A percentile compares a stretch with the other conserved stretches of the same genome.
Evolutionary conservation across 2,329 filamentous ascomycete genomes (phyloP).

Genomic region (Apiospora saccharicola): DNA sequence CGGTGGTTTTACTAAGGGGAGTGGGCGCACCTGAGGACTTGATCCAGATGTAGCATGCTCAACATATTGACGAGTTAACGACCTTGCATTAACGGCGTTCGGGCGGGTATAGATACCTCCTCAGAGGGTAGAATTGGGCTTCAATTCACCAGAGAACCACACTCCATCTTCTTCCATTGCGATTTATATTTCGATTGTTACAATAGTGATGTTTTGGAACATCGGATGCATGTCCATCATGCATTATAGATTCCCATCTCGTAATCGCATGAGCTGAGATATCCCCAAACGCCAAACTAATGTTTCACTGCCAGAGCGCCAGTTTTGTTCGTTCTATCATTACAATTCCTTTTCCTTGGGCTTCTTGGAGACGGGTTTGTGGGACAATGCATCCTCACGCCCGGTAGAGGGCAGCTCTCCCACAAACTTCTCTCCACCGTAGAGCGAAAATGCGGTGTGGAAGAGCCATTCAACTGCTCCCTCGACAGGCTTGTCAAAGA

Average conservation of each 20-base stretch:
- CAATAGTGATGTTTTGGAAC: not conserved
- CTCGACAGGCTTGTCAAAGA: constrained; percentile 95
- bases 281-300: constrained; percentile 9
- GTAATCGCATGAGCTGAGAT: constrained; percentile 1
- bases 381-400: constrained; percentile 54
- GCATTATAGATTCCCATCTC: constrained; percentile 34
- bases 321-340: not conserved
- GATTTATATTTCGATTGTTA: not conserved
- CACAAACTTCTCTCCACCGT: constrained; percentile 69
- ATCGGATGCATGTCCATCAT: not conserved
- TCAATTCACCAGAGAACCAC: not conserved
- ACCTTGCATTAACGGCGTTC: constrained; percentile 17
- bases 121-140: constrained; percentile 24
- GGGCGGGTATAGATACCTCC: constrained; percentile 21
- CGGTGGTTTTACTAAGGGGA: constrained; percentile 85
- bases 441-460: constrained; percentile 77
- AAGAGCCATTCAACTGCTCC: constrained; percentile 90
- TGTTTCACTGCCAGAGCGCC: not conserved
- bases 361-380: constrained; percentile 56
- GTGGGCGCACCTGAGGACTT: constrained; percentile 81
- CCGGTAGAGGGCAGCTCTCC: constrained; percentile 63
- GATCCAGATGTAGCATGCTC: constrained; percentile 59
- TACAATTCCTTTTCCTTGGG: constrained; percentile 45
- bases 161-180: too few species aligned
- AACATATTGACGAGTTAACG: constrained; percentile 2